Evolutionary conservation across 352 stramenopile genomes (phyloP), one percentile per base, ranked within the genome.

Genomic region (Pythium volutum): DNA sequence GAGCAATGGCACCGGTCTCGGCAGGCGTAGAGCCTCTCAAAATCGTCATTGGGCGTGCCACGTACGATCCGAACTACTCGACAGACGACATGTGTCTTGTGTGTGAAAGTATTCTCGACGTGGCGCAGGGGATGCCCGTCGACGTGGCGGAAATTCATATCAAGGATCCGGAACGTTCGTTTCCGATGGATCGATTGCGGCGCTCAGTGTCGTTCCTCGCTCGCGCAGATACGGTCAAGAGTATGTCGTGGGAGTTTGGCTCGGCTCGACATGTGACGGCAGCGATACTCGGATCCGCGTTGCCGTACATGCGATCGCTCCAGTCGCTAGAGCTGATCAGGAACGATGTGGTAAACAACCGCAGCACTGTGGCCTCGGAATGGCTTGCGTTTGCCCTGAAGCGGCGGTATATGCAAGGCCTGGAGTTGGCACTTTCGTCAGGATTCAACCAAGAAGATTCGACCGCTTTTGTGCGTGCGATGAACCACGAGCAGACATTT

Each of bases 371-470:
- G n/a, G 38, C 5, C 9, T 23, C 1, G 1, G 26, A 53, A 23
- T 53, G 47, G 47, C 47, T 53, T 41, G 47, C 26, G 26, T 53
- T 53, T 38, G 47, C 47, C 1, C 25, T 53, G 25, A 53, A 26
- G 8, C 25, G 26, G 8, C 47, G 47, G 16, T 15, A 53, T 10
- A 27, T 38, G 5, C 47, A 26, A 41, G 47, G 45, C 0, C 18
- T 52, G 23, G 45, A 49, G 16, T 9, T 52, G 25, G 2, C 25
- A 11, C 1, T 52, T 3, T 27, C 20, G 2, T 2, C 41, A 12
- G 31, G 25, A 14, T 52, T 23, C 31, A 15, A 52, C n/a, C 10
- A 25, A 2, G 15, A 12, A 16, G 42, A 8, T 25, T 49, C 20
- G n/a, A 22, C 18, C 15, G 22, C 7, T 16, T 50, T 33, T 16